Conservation (phyloP, 805 yeast genomes). For the Metschnikowia gelsemii region DNA sequence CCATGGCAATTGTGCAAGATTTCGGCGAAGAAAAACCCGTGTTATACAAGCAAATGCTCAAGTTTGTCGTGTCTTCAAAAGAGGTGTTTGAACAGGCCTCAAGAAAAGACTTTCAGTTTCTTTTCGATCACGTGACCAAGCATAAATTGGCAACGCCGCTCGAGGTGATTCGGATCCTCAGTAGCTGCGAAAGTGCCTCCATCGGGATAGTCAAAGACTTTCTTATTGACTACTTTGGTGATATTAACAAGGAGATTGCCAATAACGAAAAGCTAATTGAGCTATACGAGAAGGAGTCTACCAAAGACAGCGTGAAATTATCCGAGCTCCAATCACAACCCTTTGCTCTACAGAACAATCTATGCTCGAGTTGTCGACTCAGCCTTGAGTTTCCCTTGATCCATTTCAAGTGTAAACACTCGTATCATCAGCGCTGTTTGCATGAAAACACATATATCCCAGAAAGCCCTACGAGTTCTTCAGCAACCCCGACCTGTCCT, state of each 20-base stretch:
- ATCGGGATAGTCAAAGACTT: conserved; percentile 72
- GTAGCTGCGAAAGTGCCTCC: conserved; percentile 60
- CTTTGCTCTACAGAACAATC: conserved; percentile 56
- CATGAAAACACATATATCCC: conserved; percentile 43
- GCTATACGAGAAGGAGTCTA: conserved; percentile 67
- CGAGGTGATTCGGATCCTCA: conserved; percentile 70
- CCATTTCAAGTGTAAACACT: conserved; percentile 83
- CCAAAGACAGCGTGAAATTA: conserved; percentile 53
- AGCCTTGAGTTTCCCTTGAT: conserved; percentile 74
- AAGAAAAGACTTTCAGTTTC: conserved; percentile 43
- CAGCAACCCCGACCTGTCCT: conserved; percentile 53
- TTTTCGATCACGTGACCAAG: conserved; percentile 54
- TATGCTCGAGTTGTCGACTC: conserved; percentile 64
- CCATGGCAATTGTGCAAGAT: conserved; percentile 54
- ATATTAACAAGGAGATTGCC: conserved; percentile 62
- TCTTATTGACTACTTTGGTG: conserved; percentile 57
- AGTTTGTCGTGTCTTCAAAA: conserved; percentile 57
- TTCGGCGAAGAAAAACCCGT: conserved; percentile 65
- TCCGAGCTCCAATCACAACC: conserved; percentile 47
- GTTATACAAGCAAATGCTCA: conserved; percentile 63
- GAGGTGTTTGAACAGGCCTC: conserved; percentile 53
- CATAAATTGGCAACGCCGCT: conserved; percentile 63
- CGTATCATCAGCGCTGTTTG: conserved; percentile 81
- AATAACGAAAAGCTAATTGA: conserved; percentile 64
- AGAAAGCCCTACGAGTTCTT: conserved; percentile 8